Base-by-base conservation (phyloP, 2,329 filamentous ascomycete genomes). In the Podosphaera xanthii region DNA sequence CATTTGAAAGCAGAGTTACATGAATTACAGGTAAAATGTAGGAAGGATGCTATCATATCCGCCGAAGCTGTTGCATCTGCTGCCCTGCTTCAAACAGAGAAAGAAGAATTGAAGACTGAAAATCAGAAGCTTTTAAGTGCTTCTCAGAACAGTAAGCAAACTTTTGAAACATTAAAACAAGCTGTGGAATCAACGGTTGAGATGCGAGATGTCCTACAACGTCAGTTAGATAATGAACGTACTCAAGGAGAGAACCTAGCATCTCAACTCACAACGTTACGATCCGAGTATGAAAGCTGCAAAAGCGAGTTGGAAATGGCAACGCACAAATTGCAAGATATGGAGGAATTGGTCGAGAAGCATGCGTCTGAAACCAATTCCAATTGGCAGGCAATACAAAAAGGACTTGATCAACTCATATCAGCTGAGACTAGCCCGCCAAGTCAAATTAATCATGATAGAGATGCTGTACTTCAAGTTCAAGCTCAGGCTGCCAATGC, bases 301-400 rank as follows among this genome's bases (percentile, higher is more conserved):
- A 84, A 81, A 8, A 76, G 81, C 0, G 91, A 98, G 68, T 76
- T 97, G 2, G 87, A 89, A 52, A 78, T 78, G 30, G 77, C 82
- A 0, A 83, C 79, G 1, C 82, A 88, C 64, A 83, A 86, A 57
- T 73, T 98, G 56, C 82, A 80, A 48, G 90, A 96, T 70, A 82
- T 87, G 0, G 89, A 98, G 71, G 88, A 95, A 67, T 73, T 97
- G 52, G 86, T 87, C 1, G 86, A 94, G 67, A 88, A 84, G 64
- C 84, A 95, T 70, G 87, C 90, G 4, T 81, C 83, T 64, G 94
- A 98, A 72, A 91, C 92, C 4, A 79, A 83, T 60, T 85, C 86
- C 14, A 91, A 97, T 68, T 86, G 87, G 33, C 77, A 86, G 65
- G 90, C 86, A 31, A 82, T 98, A 40, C 73, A 97, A 53, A 78